Base-by-base conservation (phyloP, 2,329 filamentous ascomycete species). In the Decorospora gaudefroyi region DNA sequence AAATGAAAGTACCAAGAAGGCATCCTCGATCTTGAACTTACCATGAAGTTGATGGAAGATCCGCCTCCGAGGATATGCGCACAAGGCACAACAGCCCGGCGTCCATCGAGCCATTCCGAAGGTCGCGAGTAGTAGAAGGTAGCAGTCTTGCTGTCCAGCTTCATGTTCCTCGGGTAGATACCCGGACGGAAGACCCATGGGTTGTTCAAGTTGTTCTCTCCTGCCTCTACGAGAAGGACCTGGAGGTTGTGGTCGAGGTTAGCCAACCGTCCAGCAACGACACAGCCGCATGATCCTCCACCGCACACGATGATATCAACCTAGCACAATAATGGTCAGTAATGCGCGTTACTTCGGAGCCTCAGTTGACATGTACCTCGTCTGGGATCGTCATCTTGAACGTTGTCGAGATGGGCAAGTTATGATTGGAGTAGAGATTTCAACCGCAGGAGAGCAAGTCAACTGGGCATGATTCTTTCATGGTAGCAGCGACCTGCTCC, bases 301-400 rank as follows among this genome's bases (percentile, higher is more conserved):
- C 87, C 87, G 55, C 83, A 86, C 19, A 90, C 85, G 59, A 90
- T 90, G 59, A 90, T 89, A 67, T 90, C 87, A 62, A 88, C 87
- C 65, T 68, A 28, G 9, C 10, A 23, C 31, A 16, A 37, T 63
- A 16, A 53, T 49, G 27, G 16, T 35, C 32, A 15, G 10, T n/a
- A n/a, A n/a, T n/a, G n/a, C n/a, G n/a, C n/a, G n/a, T n/a, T n/a
- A n/a, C 12, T 11, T 12, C 2, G 26, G 8, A 2, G 1, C 3
- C 4, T 11, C 9, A 3, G 19, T 37, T 17, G 17, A 27, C 17
- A 16, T 28, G 10, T 56, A 66, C 65, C 75, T 90, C 87, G 46
- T 90, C 86, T 23, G 86, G 86, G 51, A 90, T 76, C 54, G 77
- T 81, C 77, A 82, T 84, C 19, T 50, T 67, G 58, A 42, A 37